Percentiles rank a stretch among this genome's conserved stretches.
Evolutionary conservation across 805 yeast genomes (phyloP).

Genomic region (Pichia pseudocactophila): DNA sequence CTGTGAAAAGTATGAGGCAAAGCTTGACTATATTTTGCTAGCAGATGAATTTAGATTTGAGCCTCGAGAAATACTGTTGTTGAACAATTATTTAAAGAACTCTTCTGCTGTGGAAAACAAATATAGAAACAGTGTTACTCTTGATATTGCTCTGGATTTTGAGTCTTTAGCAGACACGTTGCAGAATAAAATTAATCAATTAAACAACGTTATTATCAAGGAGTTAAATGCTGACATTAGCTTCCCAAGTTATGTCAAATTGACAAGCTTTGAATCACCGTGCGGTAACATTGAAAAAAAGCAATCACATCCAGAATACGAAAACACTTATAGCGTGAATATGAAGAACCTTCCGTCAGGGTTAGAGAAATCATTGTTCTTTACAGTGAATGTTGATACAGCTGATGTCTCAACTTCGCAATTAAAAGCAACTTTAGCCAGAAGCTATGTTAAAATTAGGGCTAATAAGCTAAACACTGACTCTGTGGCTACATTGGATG

Average conservation of each 20-base stretch:
- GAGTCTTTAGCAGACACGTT: constrained; percentile 12
- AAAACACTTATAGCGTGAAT: constrained; percentile 1
- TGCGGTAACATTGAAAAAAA: constrained; percentile 4
- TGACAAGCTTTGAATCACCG: constrained; percentile 15
- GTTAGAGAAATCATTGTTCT: constrained; percentile 17
- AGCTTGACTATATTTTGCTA: constrained; percentile 18
- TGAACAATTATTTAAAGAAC: constrained; percentile 13
- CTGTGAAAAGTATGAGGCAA: constrained; percentile 14
- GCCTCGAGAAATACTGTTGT: constrained; percentile 15
- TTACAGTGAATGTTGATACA: constrained; percentile 18
- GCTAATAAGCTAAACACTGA: constrained; percentile 2
- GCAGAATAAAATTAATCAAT: constrained; percentile 8
- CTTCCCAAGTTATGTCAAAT: constrained; percentile 14
- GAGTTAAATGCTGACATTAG: constrained; percentile 13
- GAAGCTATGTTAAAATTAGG: background rate
- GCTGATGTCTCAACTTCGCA: constrained; percentile 6
- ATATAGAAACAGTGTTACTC: constrained; percentile 10
- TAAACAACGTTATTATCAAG: constrained; percentile 16
- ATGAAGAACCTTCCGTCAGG: constrained; percentile 18
- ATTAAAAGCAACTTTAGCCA: constrained; percentile 2
- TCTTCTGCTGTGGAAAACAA: background rate
- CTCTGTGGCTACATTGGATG: background rate
- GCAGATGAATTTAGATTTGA: constrained; percentile 22
- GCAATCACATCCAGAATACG: background rate
- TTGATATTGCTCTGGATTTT: constrained; percentile 19